Evolutionary conservation across 2,329 filamentous ascomycete genomes (phyloP), one percentile per base, ranked within the genome.

Genomic region (Orbilia brochopaga): DNA sequence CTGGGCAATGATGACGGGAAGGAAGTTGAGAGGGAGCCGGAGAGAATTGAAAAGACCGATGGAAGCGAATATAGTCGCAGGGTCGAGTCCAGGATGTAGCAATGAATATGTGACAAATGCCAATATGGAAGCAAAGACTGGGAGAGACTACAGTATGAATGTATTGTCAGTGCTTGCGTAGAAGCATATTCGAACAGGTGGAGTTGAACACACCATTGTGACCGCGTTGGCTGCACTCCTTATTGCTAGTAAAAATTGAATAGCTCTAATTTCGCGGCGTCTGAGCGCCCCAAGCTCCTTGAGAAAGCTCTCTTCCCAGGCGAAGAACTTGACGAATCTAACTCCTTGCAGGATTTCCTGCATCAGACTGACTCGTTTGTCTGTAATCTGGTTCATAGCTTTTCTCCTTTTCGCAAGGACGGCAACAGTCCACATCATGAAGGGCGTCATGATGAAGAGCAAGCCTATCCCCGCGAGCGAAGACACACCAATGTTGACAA

Each of bases 261-360:
- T 92, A n/a, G 89, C 86, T 64, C 84, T 82, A 72, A 97, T 92
- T 79, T 97, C 93, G 70, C 84, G 85, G 58, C 83, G 83, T 74
- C 94, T 89, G 65, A 99, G 84, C 27, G 94, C 97, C 82, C 94
- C 94, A 61, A 99, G 83, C 80, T 99, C 95, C 76, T 92, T 86
- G 77, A 97, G 96, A 79, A 99, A 99, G 13, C 95, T 93, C 35
- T 89, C 90, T 37, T 92, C 93, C 94, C 94, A 99, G 27, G 94
- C 94, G 79, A 97, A 99, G 19, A 99, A 86, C 82, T 99, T 99
- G 82, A 99, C 93, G 78, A 92, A 96, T 83, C 97, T 97, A 90
- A 99, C 97, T 81, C 97, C 97, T 83, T 95, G 97, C 77, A 99
- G 83, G 75, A 99, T 99, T 80, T 99, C 94, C 6, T 93, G 95